These are phyloP conservation scores for Pseudocercospora macadamiae DNA, from an alignment of 2,329 filamentous ascomycete genomes.

Conservation along the genomic window DNA sequence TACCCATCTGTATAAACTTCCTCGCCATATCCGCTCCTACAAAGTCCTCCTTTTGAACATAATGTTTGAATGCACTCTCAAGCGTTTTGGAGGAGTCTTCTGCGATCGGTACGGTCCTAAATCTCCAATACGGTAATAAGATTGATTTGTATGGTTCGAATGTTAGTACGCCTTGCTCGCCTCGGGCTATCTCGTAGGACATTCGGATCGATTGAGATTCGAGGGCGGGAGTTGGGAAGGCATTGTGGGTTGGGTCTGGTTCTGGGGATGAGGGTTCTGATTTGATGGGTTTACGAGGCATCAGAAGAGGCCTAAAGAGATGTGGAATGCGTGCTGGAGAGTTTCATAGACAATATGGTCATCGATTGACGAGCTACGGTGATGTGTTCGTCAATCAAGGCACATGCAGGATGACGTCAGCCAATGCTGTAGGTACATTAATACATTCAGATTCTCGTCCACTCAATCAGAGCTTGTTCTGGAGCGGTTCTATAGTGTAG, in stretches of 20 bases:
- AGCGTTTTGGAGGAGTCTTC: slow-evolving; percentile 53
- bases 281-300: slow-evolving; percentile 8
- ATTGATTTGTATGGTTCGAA: slow-evolving; percentile 66
- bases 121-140: slow-evolving; percentile 63
- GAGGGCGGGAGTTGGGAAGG: slow-evolving; percentile 34
- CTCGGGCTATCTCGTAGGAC: slow-evolving; percentile 61
- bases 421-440: not conserved
- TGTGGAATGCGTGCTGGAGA: not conserved
- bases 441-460: not conserved
- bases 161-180: slow-evolving; percentile 64
- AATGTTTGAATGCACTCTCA: slow-evolving; percentile 56
- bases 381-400: too few relatives aligned
- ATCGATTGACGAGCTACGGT: not conserved
- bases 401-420: not conserved
- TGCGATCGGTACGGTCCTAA: slow-evolving; percentile 58
- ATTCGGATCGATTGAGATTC: slow-evolving; percentile 44
- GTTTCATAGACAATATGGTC: not conserved
- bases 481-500: slow-evolving; percentile 10
- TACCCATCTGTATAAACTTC: slow-evolving; percentile 69
- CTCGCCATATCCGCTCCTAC: slow-evolving; percentile 67
- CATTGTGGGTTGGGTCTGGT: not conserved
- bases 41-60: slow-evolving; percentile 57
- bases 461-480: not conserved
- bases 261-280: not conserved
- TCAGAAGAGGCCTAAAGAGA: not conserved